A percentile compares a stretch with the other conserved stretches of the same genome.
These are phyloP conservation scores for Aplosporella prunicola DNA, from an alignment of 2,329 filamentous ascomycete genomes.

Conservation along the genomic window DNA sequence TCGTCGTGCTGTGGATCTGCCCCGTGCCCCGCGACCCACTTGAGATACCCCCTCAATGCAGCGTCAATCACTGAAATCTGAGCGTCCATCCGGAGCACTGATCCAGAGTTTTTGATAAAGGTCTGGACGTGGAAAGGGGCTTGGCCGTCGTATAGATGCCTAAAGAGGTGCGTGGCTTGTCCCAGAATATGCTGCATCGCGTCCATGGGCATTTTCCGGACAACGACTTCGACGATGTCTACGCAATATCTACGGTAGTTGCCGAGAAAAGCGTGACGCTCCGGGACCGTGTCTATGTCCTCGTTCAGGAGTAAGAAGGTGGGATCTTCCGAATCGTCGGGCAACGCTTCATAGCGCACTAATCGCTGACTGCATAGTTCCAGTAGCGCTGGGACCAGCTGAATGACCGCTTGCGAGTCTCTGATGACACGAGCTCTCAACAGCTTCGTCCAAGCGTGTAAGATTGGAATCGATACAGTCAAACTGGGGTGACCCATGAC, in stretches of 20 bases:
- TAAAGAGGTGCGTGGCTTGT: constrained; percentile 63
- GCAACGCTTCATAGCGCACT: constrained; percentile 77
- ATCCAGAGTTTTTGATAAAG: constrained; percentile 56
- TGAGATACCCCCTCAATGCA: constrained; percentile 77
- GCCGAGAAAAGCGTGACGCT: constrained; percentile 87
- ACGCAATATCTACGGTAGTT: constrained; percentile 91
- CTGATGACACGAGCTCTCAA: constrained; percentile 63
- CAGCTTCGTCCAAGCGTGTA: constrained; percentile 82
- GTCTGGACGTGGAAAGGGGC: constrained; percentile 50
- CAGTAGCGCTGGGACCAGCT: constrained; percentile 64
- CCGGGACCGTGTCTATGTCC: constrained; percentile 89
- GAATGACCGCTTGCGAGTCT: constrained; percentile 49
- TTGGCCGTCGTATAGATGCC: constrained; percentile 63
- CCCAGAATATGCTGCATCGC: constrained; percentile 81
- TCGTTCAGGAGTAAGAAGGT: constrained; percentile 77
- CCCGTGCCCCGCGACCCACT: constrained; percentile 56
- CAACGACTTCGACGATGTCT: constrained; percentile 78
- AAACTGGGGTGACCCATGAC: constrained; percentile 80
- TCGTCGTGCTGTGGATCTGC: constrained; percentile 44
- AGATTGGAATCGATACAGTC: constrained; percentile 82
- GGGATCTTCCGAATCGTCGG: constrained; percentile 70
- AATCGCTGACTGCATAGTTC: constrained; percentile 76
- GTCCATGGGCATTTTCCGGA: constrained; percentile 70
- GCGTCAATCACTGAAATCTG: constrained; percentile 86
- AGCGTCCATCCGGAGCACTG: constrained; percentile 73